Evolutionary conservation across 2,329 filamentous ascomycete genomes (phyloP).

Genomic region (Coleophoma crateriformis): DNA sequence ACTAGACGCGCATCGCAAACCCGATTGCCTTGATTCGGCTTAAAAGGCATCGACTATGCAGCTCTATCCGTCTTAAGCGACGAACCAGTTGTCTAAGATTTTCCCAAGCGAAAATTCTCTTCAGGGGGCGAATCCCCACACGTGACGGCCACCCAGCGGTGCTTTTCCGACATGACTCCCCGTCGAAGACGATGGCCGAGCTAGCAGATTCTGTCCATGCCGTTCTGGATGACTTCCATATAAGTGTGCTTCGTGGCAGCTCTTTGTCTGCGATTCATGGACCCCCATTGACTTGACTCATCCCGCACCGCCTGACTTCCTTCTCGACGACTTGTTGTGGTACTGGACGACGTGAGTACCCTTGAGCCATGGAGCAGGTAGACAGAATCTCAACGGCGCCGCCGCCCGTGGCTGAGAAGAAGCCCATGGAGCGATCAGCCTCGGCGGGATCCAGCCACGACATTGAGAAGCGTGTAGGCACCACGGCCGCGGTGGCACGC

Average conservation of each 20-base stretch:
- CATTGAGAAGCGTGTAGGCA: slow-evolving; percentile 16
- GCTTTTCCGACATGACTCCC: no score
- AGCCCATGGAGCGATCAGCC: background rate
- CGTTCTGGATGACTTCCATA: background rate
- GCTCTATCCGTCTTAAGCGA: no score
- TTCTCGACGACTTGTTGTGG: background rate
- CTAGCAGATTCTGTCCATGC: background rate
- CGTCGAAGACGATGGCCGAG: no score
- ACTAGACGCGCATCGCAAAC: no score
- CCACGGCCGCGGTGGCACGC: slow-evolving; percentile 16
- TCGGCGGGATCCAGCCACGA: slow-evolving; percentile 12
- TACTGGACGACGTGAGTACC: background rate
- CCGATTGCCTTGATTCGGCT: background rate
- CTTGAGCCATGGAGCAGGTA: background rate
- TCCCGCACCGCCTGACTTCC: background rate
- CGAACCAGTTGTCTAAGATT: background rate
- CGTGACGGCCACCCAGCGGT: background rate
- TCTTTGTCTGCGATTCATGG: no score
- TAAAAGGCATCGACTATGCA: background rate
- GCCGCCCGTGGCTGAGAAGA: background rate
- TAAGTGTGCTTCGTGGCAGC: no score
- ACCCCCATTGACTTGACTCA: no score
- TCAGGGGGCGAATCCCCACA: background rate
- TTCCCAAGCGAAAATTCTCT: background rate
- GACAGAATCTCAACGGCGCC: background rate